Base-by-base conservation (phyloP, 139 green algal genomes). In the Micromonas commoda region DNA sequence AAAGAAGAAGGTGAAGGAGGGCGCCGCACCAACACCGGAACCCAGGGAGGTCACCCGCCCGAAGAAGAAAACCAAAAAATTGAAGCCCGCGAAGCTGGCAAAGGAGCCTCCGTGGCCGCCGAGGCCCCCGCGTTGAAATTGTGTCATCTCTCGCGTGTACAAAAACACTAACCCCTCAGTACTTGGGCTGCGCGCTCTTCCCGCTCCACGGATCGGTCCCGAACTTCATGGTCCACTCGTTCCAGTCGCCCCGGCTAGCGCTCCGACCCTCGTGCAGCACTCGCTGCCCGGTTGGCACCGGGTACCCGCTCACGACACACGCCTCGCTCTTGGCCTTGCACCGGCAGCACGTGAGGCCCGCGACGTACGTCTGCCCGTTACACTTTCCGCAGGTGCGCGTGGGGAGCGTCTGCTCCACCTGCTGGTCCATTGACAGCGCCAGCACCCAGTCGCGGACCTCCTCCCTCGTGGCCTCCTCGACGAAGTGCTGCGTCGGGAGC, bases 361-460 rank as follows among this genome's bases (percentile, higher is more conserved):
- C 66, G 23, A 38, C 66, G 66, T 73, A 73, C 33, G 66, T 73
- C n/a, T 73, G n/a, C 13, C 28, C 6, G 13, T 28, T 28, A 54
- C 66, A 73, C 5, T 54, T 6, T 13, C 24, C 66, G 66, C 66
- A 73, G 29, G n/a, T 21, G 66, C 66, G 66, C 66, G n/a, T n/a
- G n/a, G n/a, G n/a, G n/a, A n/a, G n/a, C 24, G 23, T 82, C 74
- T 91, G 89, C 34, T 89, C 85, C 67, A 91, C 86, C 32, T 66
- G 26, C 75, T 86, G 84, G 75, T 92, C 86, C 90, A 94, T 91
- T 35, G 70, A 86, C 39, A 91, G 68, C 73, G 86, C 87, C 23
- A 93, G 82, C 34, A 93, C 85, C 73, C 78, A 81, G 82, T 92
- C 87, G 51, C 89, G 84, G 57, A 89, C 81, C 68, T 88, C 85